Base-by-base conservation (phyloP, 106 monocot species). In the Triglochin maritima region DNA sequence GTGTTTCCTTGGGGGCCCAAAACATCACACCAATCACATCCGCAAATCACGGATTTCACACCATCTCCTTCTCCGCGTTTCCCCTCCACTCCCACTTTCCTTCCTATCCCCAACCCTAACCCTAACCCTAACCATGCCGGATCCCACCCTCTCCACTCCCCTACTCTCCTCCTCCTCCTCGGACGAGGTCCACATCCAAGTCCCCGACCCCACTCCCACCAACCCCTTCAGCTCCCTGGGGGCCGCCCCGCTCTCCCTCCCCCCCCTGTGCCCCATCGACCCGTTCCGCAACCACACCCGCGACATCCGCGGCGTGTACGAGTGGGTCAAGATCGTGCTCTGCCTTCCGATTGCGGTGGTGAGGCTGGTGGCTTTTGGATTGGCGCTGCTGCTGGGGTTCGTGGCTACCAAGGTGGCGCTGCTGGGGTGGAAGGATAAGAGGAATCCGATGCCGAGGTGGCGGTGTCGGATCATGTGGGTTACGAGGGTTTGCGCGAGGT, bases 281-380 rank as follows among this genome's bases (percentile, higher is more conserved):
- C 95, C 95, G 9, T 95, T 95, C 85, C 71, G 83, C n/a, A 95
- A 95, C 69, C 79, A 78, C 58, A 88, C 95, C 44, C 85, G 81
- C 50, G 17, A 6, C 10, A 49, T 87, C 46, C 51, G 49, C 10
- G 87, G 87, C 52, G 15, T 74, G 6, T 90, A 90, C 72, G 87
- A 79, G 78, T 85, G 79, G 77, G 44, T 53, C 17, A 90, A 87
- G 85, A 60, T 73, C 42, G 52, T 84, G 51, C 49, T 95, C 11
- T 79, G 63, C 52, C 4, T 81, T 6, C 95, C 95, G 4, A 4
- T 87, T 44, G 87, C 74, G 42, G 49, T 65, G 8, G 49, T 76
- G 13, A 70, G 95, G 54, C 70, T 95, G 60, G 83, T 59, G 16
- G 13, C 90, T 7, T 90, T 95, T 62, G 95, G 90, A 46, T 9